These are phyloP conservation scores for Brasilioporus rufonigricans DNA, from an alignment of 768 basidiomycete genomes.

Conservation along the genomic window DNA sequence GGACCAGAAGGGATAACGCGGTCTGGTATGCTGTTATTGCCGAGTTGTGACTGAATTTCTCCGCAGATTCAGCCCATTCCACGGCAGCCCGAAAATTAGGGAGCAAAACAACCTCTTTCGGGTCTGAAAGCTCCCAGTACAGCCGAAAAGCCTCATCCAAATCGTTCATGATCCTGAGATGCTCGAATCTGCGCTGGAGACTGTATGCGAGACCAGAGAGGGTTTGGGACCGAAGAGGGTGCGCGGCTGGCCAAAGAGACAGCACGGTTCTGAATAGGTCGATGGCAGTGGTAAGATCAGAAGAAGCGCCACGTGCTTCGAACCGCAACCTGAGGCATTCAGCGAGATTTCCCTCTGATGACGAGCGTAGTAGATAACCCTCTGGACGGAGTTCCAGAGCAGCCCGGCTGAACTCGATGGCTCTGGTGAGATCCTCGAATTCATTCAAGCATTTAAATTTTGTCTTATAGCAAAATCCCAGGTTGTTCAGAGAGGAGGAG, in stretches of 20 bases:
- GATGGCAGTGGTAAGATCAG: background rate
- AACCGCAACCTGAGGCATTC: background rate
- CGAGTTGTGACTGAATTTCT: background rate
- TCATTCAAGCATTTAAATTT: background rate
- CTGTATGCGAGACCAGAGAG: background rate
- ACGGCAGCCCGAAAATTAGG: background rate
- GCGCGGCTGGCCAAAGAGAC: background rate
- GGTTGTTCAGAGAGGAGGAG: background rate
- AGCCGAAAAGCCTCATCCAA: background rate
- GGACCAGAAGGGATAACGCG: background rate
- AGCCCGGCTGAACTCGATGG: background rate
- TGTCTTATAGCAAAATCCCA: background rate
- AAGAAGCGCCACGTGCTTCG: background rate
- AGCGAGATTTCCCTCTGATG: background rate
- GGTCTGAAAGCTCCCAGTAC: background rate
- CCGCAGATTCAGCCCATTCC: background rate
- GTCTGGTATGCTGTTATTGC: background rate
- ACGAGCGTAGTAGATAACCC: background rate
- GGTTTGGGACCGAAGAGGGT: background rate
- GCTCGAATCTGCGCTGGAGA: background rate
- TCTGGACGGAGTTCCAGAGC: background rate
- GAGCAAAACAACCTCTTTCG: background rate
- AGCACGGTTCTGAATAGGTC: background rate
- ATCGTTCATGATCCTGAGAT: background rate
- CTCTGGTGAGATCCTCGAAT: background rate